These are phyloP conservation scores for Chionographis japonica DNA, from an alignment of 106 monocot genomes.

Conservation along the genomic window DNA sequence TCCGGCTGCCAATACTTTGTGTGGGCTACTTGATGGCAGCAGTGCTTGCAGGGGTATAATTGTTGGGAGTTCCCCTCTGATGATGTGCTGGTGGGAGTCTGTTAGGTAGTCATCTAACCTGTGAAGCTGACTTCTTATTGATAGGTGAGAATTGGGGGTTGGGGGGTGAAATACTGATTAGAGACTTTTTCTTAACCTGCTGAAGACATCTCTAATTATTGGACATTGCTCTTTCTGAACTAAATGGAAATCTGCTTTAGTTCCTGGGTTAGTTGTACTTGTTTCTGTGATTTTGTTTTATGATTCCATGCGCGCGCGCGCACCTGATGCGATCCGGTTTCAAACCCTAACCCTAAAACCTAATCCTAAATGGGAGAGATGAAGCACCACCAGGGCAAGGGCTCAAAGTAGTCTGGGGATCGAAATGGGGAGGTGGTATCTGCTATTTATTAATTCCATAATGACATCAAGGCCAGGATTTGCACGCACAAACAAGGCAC, in stretches of 20 bases:
- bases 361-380: too few species aligned
- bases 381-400: too few species aligned
- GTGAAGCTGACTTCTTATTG: slow-evolving; percentile 32
- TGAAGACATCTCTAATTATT: background rate
- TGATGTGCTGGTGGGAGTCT: slow-evolving; percentile 10
- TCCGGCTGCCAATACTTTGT: slow-evolving; percentile 51
- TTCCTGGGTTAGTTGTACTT: too few species aligned
- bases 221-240: background rate
- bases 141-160: slow-evolving; percentile 21
- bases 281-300: too few species aligned
- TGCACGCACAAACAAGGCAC: too few species aligned
- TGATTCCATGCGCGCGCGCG: too few species aligned
- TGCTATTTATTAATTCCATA: too few species aligned
- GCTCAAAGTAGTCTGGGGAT: too few species aligned
- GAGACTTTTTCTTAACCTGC: slow-evolving; percentile 19
- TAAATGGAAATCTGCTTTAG: slow-evolving; percentile 1
- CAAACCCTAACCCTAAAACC: too few species aligned
- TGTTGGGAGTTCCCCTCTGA: slow-evolving; percentile 12
- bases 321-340: too few species aligned
- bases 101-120: slow-evolving; percentile 41
- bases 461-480: too few species aligned
- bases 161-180: slow-evolving; percentile 35
- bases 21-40: slow-evolving; percentile 45
- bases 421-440: too few species aligned
- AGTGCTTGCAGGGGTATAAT: slow-evolving; percentile 5